Base-by-base conservation (phyloP, 768 basidiomycete genomes). In the Russula lepida region DNA sequence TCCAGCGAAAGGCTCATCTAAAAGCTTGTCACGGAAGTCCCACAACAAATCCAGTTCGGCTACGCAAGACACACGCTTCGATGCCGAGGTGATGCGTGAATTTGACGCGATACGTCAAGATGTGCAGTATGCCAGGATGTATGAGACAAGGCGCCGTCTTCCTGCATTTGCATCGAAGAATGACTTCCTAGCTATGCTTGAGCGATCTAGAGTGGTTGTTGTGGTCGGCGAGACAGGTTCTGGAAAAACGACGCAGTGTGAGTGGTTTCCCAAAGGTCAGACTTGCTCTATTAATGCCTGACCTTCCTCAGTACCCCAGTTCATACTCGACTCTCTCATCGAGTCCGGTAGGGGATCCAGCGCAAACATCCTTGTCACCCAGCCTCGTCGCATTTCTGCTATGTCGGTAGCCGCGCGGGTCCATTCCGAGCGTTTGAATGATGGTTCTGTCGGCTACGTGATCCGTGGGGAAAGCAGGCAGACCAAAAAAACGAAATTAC, bases 171-270 rank as follows among this genome's bases (percentile, higher is more conserved):
- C 78, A 25, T 81, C 83, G 12, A 80, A 80, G 68, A 78, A 82
- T 23, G 74, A 79, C 15, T 90, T 97, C 65, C 72, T 93, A 50
- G 58, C 74, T 15, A 69, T 77, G 23, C 73, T 97, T 9, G 76
- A 81, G 39, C 73, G 69, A 11, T 83, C 82, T 66, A 77, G 85
- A 51, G 89, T 87, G 3, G 80, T 94, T 1, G 81, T 98, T 0
- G 86, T 97, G 0, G 88, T 95, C 5, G 95, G 95, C 47, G 94
- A 95, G 73, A 93, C 91, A 54, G 90, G 94, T 52, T 92, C 88
- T 54, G 94, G 94, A 28, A 98, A 98, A 73, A 94, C 92, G 2
- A 94, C 92, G 0, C 92, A 94, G 68, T 69, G 89, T 91, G 67
- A 61, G 79, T 63, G 49, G 54, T 23, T 37, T 35, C 60, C 33